Evolutionary conservation across 192 early-diverging fungal genomes (phyloP), one percentile per base, ranked within the genome.

Genomic region (Coemansia sp.): DNA sequence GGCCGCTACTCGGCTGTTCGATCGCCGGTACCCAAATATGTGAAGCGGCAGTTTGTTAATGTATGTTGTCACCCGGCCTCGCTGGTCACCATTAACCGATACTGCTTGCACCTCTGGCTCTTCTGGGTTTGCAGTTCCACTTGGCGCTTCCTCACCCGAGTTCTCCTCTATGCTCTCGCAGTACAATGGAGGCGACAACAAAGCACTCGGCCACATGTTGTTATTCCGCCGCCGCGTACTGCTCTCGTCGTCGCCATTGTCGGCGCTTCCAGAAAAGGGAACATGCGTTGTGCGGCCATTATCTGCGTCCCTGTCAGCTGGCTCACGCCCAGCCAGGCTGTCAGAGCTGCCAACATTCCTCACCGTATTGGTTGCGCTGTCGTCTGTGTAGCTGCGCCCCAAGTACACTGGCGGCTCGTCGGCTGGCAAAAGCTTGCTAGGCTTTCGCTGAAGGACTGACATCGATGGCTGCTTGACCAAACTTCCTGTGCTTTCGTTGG

Each of bases 31-130:
- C 5, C 66, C 58, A 37, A 62, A 57, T 17, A 74, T 36, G 31
- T 58, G 71, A n/a, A 60, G 15, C 2, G 72, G 66, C 23, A 68
- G 62, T 12, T 62, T 66, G 17, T 37, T 57, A 19, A 63, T 34
- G 31, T 65, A 68, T 3, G 57, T 44, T 22, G 57, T 10, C 2
- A 60, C 14, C 8, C 51, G 53, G n/a, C 56, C 48, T 7, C 62
- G 20, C 23, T 11, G 11, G 38, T 22, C 37, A 31, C 17, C 50
- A 15, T 17, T 51, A 36, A 46, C 62, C n/a, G 47, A 25, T 25
- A 25, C 47, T 44, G 38, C 46, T 9, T 47, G 25, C 44, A 31
- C 15, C 20, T 25, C 65, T n/a, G 40, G 0, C 15, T 11, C 15
- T 12, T 42, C 40, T 11, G 40, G 40, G 0, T 42, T n/a, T n/a